These are phyloP conservation scores for Gonium pectorale DNA, from an alignment of 139 green algal genomes.

Conservation along the genomic window DNA sequence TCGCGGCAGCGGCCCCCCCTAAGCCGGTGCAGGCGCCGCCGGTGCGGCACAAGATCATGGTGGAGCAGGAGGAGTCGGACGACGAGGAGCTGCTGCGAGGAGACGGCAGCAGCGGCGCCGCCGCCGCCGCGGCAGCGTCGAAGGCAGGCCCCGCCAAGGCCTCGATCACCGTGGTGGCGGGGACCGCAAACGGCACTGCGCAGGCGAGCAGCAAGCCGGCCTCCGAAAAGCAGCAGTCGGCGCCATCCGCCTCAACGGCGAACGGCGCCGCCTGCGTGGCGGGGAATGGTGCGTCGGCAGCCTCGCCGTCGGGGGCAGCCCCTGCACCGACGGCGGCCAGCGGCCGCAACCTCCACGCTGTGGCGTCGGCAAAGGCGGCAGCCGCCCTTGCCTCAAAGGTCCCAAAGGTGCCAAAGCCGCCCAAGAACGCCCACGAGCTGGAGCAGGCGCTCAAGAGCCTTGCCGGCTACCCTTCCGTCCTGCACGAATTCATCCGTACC, in stretches of 20 bases:
- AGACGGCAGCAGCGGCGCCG: neutral
- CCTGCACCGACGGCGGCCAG: neutral
- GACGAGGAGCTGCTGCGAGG: conserved; percentile 8
- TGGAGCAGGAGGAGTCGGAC: conserved; percentile 24
- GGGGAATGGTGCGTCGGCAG: too few species aligned
- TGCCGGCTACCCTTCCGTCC: conserved; percentile 15
- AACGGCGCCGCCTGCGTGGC: too few species aligned
- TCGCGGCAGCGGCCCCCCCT: neutral
- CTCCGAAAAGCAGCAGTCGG: too few species aligned
- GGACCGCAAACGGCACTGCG: too few species aligned
- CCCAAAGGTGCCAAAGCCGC: conserved; percentile 13
- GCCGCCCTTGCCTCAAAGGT: conserved; percentile 11
- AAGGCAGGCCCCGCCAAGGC: too few species aligned
- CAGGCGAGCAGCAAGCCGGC: too few species aligned
- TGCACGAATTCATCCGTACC: neutral
- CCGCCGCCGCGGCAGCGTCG: neutral
- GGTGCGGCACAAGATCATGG: conserved; percentile 23
- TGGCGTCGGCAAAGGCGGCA: conserved; percentile 16
- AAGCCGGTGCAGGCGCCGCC: neutral
- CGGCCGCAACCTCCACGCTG: neutral
- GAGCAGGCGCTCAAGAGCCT: conserved; percentile 41
- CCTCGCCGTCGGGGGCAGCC: too few species aligned
- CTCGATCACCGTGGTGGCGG: too few species aligned
- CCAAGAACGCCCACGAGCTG: conserved; percentile 41
- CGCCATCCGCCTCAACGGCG: too few species aligned